Evolutionary conservation across 139 green algal species (phyloP).

Genomic region (Raphidocelis subcapitata): DNA sequence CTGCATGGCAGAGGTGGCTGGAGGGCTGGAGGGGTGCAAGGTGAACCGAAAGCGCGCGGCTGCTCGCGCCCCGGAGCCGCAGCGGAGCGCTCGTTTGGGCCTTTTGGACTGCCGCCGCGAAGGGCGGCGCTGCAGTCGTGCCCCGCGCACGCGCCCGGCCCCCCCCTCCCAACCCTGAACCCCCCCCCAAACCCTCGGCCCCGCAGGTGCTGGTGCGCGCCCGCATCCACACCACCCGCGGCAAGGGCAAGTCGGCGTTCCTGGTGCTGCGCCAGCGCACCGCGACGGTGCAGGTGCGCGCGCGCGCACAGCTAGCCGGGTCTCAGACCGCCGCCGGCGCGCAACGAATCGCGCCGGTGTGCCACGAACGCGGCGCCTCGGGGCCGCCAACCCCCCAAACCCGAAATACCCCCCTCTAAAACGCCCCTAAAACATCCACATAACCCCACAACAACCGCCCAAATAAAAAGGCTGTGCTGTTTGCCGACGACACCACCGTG

Average conservation of each 20-base stretch:
- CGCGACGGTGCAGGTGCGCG: slow-evolving; percentile 80
- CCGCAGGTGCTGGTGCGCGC: slow-evolving; percentile 72
- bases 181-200: too few species aligned
- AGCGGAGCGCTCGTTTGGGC: too few species aligned
- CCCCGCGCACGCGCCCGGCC: background rate
- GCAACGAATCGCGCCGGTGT: too few species aligned
- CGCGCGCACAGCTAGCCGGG: too few species aligned
- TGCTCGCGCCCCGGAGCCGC: too few species aligned
- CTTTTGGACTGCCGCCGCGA: background rate
- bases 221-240: slow-evolving; percentile 86
- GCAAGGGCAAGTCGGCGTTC: slow-evolving; percentile 96
- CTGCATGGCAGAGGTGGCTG: background rate
- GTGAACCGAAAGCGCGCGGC: too few species aligned
- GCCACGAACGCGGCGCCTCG: too few species aligned
- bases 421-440: too few species aligned
- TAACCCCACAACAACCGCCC: too few species aligned
- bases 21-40: background rate
- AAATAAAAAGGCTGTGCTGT: slow-evolving; percentile 74
- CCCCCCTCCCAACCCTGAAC: background rate
- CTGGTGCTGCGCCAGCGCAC: slow-evolving; percentile 88
- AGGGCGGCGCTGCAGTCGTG: background rate
- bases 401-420: too few species aligned
- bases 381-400: too few species aligned
- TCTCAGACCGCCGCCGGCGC: too few species aligned
- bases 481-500: slow-evolving; percentile 82